Base-by-base conservation (phyloP, 169 alveolate species). In the Plasmodium chabaudi region DNA sequence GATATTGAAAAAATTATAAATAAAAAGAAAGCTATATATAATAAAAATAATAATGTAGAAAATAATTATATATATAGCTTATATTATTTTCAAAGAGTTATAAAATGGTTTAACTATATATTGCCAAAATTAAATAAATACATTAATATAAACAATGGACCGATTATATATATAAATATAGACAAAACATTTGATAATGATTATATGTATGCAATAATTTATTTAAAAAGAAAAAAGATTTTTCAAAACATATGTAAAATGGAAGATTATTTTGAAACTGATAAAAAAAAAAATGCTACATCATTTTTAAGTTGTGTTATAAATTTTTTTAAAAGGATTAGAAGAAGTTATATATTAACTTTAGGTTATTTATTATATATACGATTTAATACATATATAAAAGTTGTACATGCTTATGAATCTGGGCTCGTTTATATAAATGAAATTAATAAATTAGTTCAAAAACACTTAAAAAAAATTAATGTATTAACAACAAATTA, bases 101-200 rank as follows among this genome's bases (percentile, higher is more conserved):
- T 84, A 19, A 84, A 84, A 69, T 84, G 91, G 91, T 84, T 69
- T 84, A 69, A 84, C 23, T 84, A 84, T 13, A 84, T 84, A 17
- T 61, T 84, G 17, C 91, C 91, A 17, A 61, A 27, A 2, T 57
- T 84, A 55, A 57, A 84, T 25, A 84, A 84, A 84, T 84, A 63
- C 69, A 61, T 72, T 6, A 84, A 27, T 49, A 27, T 68, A 15
- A 84, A 84, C 70, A 69, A 65, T 49, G 91, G 91, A 0, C 91
- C 91, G 0, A 42, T 84, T n/a, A 84, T 84, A 19, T 84, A 84
- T 69, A 13, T 84, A n/a, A 84, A 84, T 49, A 84, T 84, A 23
- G 91, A 84, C 17, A 69, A 70, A 42, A 84, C 91, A 9, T 69
- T 84, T 61, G 91, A 84, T 84, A 84, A 84, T 59, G 21, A 84